Evolutionary conservation across 257 asterid species (phyloP), one percentile per base, ranked within the genome.

Genomic region (Mentha longifolia): DNA sequence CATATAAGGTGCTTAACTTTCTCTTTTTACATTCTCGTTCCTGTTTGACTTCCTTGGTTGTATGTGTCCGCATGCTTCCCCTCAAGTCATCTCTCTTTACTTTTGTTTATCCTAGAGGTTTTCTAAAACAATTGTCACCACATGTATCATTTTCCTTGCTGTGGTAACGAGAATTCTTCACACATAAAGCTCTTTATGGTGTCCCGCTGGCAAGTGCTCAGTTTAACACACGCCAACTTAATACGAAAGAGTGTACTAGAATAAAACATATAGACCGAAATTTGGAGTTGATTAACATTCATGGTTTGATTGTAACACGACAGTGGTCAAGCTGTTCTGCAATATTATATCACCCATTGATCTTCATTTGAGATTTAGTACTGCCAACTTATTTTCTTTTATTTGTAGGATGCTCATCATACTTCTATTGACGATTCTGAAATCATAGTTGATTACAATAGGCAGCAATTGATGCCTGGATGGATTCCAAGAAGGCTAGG

Each of bases 401-500:
- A 9, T 68, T 55, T 59, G 73, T 80, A 89, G 98, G 96, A 89
- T 67, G 98, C 98, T 41, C 97, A 91, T 78, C 95, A 89, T 78
- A 79, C 95, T 41, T 37, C 51, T 28, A 74, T 95, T 49, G 98
- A 95, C n/a, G 95, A 85, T 84, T 95, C 96, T 35, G 98, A 92
- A 75, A 88, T 95, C 61, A 79, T 85, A 70, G 99, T 95, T 67
- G 99, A 95, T 79, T 95, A 88, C 86, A 89, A 87, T 57, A 86
- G 97, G 75, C 98, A 95, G 80, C 97, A 89, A 50, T 83, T 95
- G 81, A 95, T 92, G 99, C 92, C 97, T 25, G 96, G 99, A 49
- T 95, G 99, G 99, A 92, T 95, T 80, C 98, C 99, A 14, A 88
- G 99, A 88, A 85, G 99, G 79, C 81, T 95, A 79, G 97, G 98